Evolutionary conservation across 2,329 filamentous ascomycete genomes (phyloP), one percentile per base, ranked within the genome.

Genomic region (Apiospora aurea): DNA sequence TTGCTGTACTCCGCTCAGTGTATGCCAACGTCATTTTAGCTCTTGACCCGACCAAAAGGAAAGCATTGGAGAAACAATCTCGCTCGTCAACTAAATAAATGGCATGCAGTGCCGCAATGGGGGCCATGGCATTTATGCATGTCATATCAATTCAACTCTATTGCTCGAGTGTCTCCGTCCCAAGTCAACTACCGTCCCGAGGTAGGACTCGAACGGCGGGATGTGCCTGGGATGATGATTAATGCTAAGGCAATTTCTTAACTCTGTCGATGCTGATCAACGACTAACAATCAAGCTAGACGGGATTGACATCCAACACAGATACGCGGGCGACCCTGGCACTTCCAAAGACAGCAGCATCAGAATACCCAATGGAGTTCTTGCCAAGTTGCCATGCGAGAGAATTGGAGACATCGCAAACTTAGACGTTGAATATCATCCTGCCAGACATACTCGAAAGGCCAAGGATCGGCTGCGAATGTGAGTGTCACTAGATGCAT

Each of bases 91-190:
- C 26, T 41, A 29, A 38, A 34, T 6, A 3, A 18, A 64, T 64
- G 57, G 57, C 29, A 64, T 64, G 18, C 34, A n/a, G 8, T 8
- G 41, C 34, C 57, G 57, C 34, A 64, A 41, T 64, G 11, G 57
- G 41, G 57, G 57, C 57, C 57, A 64, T 64, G 57, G 57, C 34
- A 64, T 64, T 64, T 21, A 64, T 64, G 57, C 57, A 64, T 64
- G 57, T 64, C 57, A 64, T 21, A n/a, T 34, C 57, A 41, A 41
- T 34, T 41, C 34, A 64, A 64, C 57, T 38, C 29, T 64, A 64
- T 14, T 41, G 2, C 34, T n/a, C 57, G n/a, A 3, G 26, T 29
- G 26, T 29, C 18, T 34, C 57, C 57, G 57, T 64, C 57, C 57
- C 57, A 64, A 41, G 8, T n/a, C n/a, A 49, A 49, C 18, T n/a